Base-by-base conservation (phyloP, 2,329 filamentous ascomycete species). In the Fusarium stilboides region DNA sequence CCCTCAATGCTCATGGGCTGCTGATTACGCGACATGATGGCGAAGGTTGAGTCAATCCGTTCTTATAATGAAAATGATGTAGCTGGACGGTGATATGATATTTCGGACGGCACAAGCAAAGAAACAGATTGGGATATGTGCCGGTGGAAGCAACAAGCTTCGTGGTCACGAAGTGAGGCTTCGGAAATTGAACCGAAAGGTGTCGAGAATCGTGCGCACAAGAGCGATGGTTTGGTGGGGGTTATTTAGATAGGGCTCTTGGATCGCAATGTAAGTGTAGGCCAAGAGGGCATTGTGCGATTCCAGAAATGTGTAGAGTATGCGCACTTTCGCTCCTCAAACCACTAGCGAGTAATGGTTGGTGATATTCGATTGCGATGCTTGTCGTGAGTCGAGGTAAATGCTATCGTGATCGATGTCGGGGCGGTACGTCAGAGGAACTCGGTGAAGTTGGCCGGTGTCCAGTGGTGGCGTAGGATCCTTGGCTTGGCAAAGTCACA, bases 1-100 rank as follows among this genome's bases (percentile, higher is more conserved):
- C 91, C 88, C 80, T 94, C 92, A 75, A 94, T 88, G 75, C 91
- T 94, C 90, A 93, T 93, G 20, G 83, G 82, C 51, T 80, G 79
- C 50, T 76, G 68, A 12, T 71, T 75, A 53, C 73, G 75, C 62
- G 79, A 76, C 79, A 81, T 81, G 63, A 52, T 74, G 72, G 49
- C 62, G 57, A 53, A 28, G 57, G 52, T n/a, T 28, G 22, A 19
- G 39, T 54, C 37, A 42, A 68, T 43, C 45, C 45, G 46, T 34
- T 37, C 42, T 37, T 63, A 28, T 33, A 45, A 24, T 34, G 24
- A 34, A 40, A 10, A 39, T 31, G 44, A 37, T 10, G 12, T 40
- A 15, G 49, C 20, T 15, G 49, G 17, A 20, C 14, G 36, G 22
- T 24, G 22, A 24, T 24, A 24, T 24, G 22, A 7, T 24, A 24